Conservation (phyloP, 2,329 filamentous ascomycete genomes). For the Epichloe typhina region DNA sequence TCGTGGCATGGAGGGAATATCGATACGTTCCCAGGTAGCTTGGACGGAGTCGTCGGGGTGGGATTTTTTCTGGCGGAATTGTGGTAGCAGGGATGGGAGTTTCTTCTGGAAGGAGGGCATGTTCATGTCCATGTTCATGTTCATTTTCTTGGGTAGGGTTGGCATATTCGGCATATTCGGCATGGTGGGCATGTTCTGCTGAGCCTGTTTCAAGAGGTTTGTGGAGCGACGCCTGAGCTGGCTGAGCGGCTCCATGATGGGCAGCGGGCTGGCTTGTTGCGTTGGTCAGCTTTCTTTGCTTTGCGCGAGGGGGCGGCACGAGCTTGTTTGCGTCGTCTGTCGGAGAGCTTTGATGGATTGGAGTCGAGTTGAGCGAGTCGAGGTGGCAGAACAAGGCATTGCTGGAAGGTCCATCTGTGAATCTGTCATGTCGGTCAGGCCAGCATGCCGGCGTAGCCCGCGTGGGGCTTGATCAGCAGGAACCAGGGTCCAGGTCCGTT, state of each 20-base stretch:
- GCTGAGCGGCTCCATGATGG: constrained; percentile 38
- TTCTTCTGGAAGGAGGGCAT: constrained; percentile 2
- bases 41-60: constrained; percentile 15
- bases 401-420: too few relatives aligned
- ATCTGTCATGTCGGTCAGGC: too few relatives aligned
- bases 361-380: too few relatives aligned
- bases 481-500: too few relatives aligned
- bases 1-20: constrained; percentile 44
- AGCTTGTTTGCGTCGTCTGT: too few relatives aligned
- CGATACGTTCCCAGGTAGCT: constrained; percentile 48
- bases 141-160: constrained; percentile 17
- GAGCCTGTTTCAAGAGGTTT: constrained; percentile 36
- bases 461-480: too few relatives aligned
- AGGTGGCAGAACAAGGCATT: too few relatives aligned
- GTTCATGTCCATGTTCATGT: constrained; percentile 3
- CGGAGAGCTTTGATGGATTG: too few relatives aligned
- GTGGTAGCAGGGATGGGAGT: constrained; percentile 3
- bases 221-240: constrained; percentile 42
- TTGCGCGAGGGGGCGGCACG: too few relatives aligned
- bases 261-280: background rate
- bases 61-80: constrained; percentile 20
- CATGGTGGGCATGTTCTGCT: constrained; percentile 27
- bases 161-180: constrained; percentile 25
- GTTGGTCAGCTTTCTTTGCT: too few relatives aligned
- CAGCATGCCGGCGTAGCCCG: too few relatives aligned